Conservation (phyloP, 495 filamentous ascomycete species). For the Tricharina praecox region DNA sequence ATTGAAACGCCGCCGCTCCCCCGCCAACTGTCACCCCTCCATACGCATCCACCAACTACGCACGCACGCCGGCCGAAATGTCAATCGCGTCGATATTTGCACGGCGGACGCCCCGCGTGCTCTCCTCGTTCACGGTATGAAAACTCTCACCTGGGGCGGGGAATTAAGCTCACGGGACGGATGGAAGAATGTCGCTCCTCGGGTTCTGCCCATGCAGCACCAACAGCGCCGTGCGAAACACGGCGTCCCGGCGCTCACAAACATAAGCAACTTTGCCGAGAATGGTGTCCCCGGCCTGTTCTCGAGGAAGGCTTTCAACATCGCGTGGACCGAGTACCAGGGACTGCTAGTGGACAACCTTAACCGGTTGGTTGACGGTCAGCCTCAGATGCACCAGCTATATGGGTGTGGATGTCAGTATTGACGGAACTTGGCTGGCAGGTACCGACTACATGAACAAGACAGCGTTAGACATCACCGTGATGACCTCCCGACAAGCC, state of each 20-base stretch:
- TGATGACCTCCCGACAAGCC: slow-evolving; percentile 63
- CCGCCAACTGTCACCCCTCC: too few relatives aligned
- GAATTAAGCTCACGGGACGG: background rate
- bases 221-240: background rate
- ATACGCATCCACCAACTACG: too few relatives aligned
- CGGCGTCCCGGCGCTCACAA: background rate
- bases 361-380: slow-evolving; percentile 57
- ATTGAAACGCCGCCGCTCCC: too few relatives aligned
- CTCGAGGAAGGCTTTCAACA: slow-evolving; percentile 45
- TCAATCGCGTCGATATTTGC: background rate
- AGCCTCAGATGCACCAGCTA: slow-evolving; percentile 7
- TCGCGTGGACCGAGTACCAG: slow-evolving; percentile 76
- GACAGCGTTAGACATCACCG: slow-evolving; percentile 47
- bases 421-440: slow-evolving; percentile 11
- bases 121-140: background rate
- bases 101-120: background rate
- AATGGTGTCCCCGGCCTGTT: slow-evolving; percentile 54
- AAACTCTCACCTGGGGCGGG: background rate
- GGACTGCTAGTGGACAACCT: slow-evolving; percentile 51
- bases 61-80: slow-evolving; percentile 1
- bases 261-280: slow-evolving; percentile 28
- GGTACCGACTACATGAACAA: slow-evolving; percentile 42
- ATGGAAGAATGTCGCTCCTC: too few relatives aligned
- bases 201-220: too few relatives aligned
- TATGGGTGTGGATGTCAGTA: too few relatives aligned